These are phyloP conservation scores for Balakata baccata DNA, from an alignment of 345 rosid species.

Conservation along the genomic window DNA sequence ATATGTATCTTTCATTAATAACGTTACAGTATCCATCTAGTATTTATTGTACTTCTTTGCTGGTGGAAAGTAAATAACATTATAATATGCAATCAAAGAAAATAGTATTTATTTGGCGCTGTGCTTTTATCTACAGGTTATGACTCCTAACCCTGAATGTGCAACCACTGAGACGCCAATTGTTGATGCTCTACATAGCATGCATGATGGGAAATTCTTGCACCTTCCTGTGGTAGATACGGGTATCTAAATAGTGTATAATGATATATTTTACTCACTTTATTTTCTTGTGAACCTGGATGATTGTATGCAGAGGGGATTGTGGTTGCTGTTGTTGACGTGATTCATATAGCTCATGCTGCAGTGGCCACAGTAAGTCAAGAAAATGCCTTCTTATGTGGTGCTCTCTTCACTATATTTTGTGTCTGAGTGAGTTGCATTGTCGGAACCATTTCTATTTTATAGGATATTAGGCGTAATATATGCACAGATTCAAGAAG, in stretches of 20 bases:
- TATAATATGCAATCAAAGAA: slow-evolving; percentile 6
- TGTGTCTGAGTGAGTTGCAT: background rate
- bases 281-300: slow-evolving; percentile 15
- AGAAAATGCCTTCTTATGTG: slow-evolving; percentile 2
- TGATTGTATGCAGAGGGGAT: slow-evolving; percentile 82
- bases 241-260: slow-evolving; percentile 41
- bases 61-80: too few relatives aligned
- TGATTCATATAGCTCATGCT: slow-evolving; percentile 86
- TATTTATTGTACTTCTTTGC: background rate
- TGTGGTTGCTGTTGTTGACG: slow-evolving; percentile 80
- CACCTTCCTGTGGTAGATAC: slow-evolving; percentile 91
- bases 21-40: too few relatives aligned
- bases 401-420: background rate
- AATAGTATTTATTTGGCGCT: slow-evolving; percentile 1
- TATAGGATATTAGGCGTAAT: background rate
- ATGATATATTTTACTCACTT: slow-evolving; percentile 4
- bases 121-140: slow-evolving; percentile 49
- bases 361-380: slow-evolving; percentile 89
- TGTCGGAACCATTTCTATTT: slow-evolving; percentile 12
- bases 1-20: background rate
- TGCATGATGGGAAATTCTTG: slow-evolving; percentile 97
- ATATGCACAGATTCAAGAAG: background rate
- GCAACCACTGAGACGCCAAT: slow-evolving; percentile 81
- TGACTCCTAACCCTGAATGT: slow-evolving; percentile 97
- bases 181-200: slow-evolving; percentile 88